Base-by-base conservation (phyloP, 306 rosid species). In the Sicyos edulis region DNA sequence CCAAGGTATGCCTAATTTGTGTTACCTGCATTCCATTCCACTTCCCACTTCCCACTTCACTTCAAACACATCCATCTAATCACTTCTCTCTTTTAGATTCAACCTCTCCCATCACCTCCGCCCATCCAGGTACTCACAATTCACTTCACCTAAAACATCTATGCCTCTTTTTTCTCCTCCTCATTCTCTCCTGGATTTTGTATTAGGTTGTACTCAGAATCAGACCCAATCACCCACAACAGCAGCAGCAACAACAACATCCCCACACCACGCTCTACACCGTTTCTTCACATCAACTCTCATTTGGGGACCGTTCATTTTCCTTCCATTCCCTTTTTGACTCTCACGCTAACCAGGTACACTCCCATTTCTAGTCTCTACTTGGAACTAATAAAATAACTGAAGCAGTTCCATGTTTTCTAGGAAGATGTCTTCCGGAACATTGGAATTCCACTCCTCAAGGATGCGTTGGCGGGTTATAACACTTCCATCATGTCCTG, bases 341-440 rank as follows among this genome's bases (percentile, higher is more conserved):
- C 76, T 85, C 89, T 2, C 84, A 88, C 64, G 74, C 86, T 34
- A 77, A 63, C 53, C 97, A 91, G 99, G 97, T 93, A n/a, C 50
- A 10, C 44, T n/a, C 37, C 29, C 9, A 8, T 40, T 40, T 40
- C 1, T 40, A 6, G 10, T 54, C 22, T 59, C 44, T 59, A 24
- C 66, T 40, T 40, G n/a, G n/a, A n/a, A n/a, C n/a, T n/a, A n/a
- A n/a, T n/a, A n/a, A n/a, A n/a, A n/a, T n/a, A n/a, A n/a, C n/a
- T n/a, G 45, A 69, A 73, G 64, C 15, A 57, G 64, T 78, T 70
- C 74, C 51, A 70, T 60, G 78, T 76, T 40, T 57, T 47, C 24
- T 89, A 93, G 99, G 97, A 88, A 78, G 97, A 88, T 70, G 78
- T 93, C 50, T 93, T 93, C 77, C 86, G 76, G 78, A 81, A 80